Conservation (phyloP, 345 rosid species). For the Sonneratia caseolaris region DNA sequence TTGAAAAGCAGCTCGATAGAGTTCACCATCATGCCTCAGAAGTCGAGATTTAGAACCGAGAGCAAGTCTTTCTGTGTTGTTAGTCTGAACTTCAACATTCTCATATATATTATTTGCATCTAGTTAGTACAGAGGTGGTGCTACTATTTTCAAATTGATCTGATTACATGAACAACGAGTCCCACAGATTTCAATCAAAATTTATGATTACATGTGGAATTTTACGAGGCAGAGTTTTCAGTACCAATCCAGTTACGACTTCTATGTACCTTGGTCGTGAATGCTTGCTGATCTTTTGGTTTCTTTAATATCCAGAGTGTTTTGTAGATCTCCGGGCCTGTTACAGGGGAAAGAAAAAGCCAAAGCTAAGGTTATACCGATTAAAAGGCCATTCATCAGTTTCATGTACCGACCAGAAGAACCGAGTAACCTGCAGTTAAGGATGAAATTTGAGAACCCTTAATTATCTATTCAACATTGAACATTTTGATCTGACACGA, state of each 20-base stretch:
- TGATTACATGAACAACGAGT: too few relatives aligned
- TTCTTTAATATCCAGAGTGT: conserved; percentile 7
- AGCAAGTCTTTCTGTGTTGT: background rate
- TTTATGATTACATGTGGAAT: too few relatives aligned
- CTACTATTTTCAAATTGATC: too few relatives aligned
- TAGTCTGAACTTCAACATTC: too few relatives aligned
- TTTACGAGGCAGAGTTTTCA: background rate
- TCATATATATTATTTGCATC: too few relatives aligned
- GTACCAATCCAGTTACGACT: background rate
- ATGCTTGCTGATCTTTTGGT: conserved; percentile 2
- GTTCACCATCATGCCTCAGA: background rate
- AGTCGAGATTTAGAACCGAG: background rate
- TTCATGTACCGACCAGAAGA: background rate
- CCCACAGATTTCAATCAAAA: too few relatives aligned
- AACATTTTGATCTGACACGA: background rate
- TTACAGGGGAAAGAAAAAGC: conserved; percentile 8
- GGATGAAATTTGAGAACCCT: background rate
- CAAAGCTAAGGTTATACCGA: conserved; percentile 3
- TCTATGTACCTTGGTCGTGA: conserved; percentile 15
- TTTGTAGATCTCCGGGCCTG: conserved; percentile 18
- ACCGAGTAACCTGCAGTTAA: background rate
- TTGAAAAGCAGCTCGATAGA: background rate
- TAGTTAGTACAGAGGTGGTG: too few relatives aligned
- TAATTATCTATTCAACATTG: background rate
- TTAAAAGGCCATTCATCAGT: background rate